These are phyloP conservation scores for Phytophthora sojae DNA, from an alignment of 352 stramenopile genomes.

Conservation along the genomic window DNA sequence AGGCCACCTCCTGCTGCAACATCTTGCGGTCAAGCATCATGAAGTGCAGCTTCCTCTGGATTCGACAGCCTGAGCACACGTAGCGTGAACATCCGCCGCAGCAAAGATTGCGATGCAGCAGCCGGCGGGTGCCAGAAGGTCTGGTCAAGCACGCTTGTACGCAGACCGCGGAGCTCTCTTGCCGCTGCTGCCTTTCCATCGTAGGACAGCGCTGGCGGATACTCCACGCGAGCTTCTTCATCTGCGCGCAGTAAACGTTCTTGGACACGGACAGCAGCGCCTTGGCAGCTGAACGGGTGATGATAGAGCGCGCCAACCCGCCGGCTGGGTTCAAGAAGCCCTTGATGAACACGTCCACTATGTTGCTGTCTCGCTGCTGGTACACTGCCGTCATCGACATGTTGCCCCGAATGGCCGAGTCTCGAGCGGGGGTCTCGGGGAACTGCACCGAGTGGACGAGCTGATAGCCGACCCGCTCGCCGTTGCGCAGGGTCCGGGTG, in stretches of 20 bases:
- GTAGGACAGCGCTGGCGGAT: conserved; percentile 30
- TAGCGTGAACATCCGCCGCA: conserved; percentile 31
- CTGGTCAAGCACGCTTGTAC: conserved; percentile 34
- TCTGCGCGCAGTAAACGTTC: conserved; percentile 39
- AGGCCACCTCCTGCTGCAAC: conserved; percentile 31
- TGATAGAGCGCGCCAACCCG: conserved; percentile 37
- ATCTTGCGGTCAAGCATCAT: conserved; percentile 34
- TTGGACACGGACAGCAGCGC: conserved; percentile 36
- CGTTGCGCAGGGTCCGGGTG: conserved; percentile 40
- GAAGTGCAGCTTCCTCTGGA: conserved; percentile 37
- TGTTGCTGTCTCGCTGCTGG: conserved; percentile 37
- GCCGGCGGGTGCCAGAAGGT: conserved; percentile 19
- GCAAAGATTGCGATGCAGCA: conserved; percentile 27
- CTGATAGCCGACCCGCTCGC: conserved; percentile 57
- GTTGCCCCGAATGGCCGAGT: conserved; percentile 44
- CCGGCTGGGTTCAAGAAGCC: conserved; percentile 40
- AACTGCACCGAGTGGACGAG: conserved; percentile 59
- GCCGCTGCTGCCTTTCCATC: conserved; percentile 13
- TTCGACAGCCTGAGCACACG: conserved; percentile 32
- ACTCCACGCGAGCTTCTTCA: conserved; percentile 48
- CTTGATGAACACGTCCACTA: conserved; percentile 53
- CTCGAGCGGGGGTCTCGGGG: conserved; percentile 28
- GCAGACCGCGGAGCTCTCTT: conserved; percentile 22
- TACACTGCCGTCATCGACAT: conserved; percentile 58
- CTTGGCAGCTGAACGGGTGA: conserved; percentile 36